Conservation (phyloP, 192 early-diverging fungal genomes). For the Martensiomyces pterosporus region DNA sequence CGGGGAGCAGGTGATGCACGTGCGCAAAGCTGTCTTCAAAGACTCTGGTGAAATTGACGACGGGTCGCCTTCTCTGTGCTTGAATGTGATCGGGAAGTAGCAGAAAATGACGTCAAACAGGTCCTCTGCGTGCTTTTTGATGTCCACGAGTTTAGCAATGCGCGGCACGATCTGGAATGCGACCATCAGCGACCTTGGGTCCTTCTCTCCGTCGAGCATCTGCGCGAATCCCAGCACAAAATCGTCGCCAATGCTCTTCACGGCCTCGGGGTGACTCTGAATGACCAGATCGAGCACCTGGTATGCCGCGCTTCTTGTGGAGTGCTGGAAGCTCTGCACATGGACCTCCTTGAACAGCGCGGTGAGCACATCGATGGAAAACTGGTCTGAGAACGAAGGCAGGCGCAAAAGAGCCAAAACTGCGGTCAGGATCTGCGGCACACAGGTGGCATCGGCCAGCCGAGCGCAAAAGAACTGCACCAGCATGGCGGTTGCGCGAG, state of each 20-base stretch:
- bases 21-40: conserved; percentile 74
- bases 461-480: conserved; percentile 73
- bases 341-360: conserved; percentile 77
- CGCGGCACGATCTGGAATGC: conserved; percentile 73
- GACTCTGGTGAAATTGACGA: conserved; percentile 92
- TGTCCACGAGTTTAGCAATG: conserved; percentile 75
- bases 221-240: conserved; percentile 84
- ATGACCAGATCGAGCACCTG: conserved; percentile 68
- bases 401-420: conserved; percentile 59
- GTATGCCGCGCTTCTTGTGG: conserved; percentile 70
- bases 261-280: conserved; percentile 50
- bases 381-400: conserved; percentile 55
- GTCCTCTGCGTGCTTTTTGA: conserved; percentile 76
- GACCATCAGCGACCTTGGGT: conserved; percentile 90
- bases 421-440: conserved; percentile 61
- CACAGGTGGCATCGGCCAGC: conserved; percentile 67
- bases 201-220: conserved; percentile 96
- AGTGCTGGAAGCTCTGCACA: conserved; percentile 90
- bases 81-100: conserved; percentile 99
- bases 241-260: conserved; percentile 61
- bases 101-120: conserved; percentile 97
- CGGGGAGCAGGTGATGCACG: conserved; percentile 74
- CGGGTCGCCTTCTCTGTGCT: conserved; percentile 90
- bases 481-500: conserved; percentile 49
- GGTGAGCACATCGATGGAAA: conserved; percentile 50